Conservation (phyloP, 2,329 filamentous ascomycete genomes). For the Arthroderma uncinatum region DNA sequence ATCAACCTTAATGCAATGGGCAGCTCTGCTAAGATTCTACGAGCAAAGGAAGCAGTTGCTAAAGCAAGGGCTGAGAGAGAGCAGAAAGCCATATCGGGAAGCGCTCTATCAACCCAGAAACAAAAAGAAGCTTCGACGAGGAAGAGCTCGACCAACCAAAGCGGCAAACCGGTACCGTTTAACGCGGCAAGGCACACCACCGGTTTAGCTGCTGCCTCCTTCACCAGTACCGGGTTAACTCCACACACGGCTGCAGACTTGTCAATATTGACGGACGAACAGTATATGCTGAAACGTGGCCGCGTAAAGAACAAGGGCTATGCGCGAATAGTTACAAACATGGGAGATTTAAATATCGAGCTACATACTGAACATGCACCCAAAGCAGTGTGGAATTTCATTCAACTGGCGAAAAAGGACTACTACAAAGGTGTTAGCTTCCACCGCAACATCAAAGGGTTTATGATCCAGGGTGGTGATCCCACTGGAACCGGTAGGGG, state of each 20-base stretch:
- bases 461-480: constrained; percentile 97
- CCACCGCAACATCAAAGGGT: constrained; percentile 86
- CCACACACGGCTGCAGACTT: constrained; percentile 81
- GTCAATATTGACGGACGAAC: constrained; percentile 79
- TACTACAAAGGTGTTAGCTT: constrained; percentile 80
- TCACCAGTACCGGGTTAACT: constrained; percentile 88
- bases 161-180: constrained; percentile 45
- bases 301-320: constrained; percentile 86
- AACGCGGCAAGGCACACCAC: constrained; percentile 88
- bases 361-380: constrained; percentile 84
- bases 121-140: neutral
- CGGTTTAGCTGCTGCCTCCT: constrained; percentile 80
- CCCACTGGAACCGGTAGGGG: constrained; percentile 84
- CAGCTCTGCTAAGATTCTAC: constrained; percentile 68
- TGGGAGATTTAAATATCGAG: constrained; percentile 78
- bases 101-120: neutral
- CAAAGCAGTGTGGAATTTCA: constrained; percentile 93
- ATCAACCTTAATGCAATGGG: constrained; percentile 76
- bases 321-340: constrained; percentile 73
- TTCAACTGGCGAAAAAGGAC: constrained; percentile 73
- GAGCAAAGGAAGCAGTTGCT: constrained; percentile 87
- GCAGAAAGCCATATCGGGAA: constrained; percentile 30
- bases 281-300: constrained; percentile 89
- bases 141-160: neutral
- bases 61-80: constrained; percentile 68